Conservation (phyloP, 2,329 filamentous ascomycete genomes). For the Ophiostoma tasmaniense region DNA sequence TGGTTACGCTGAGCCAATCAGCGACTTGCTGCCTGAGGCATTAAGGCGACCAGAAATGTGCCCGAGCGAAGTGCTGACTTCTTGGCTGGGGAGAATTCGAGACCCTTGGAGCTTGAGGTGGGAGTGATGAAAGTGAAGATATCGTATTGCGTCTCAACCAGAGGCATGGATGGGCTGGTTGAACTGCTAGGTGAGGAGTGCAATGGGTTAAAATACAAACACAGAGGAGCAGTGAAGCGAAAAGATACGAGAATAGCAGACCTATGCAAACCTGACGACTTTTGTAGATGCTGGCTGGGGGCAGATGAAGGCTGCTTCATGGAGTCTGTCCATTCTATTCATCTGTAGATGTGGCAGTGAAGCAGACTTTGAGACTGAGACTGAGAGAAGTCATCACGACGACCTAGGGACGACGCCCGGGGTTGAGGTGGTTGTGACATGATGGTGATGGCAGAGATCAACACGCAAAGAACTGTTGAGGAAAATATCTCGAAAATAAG, state of each 20-base stretch:
- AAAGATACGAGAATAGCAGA: not conserved
- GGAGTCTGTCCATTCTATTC: not conserved
- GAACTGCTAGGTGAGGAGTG: not conserved
- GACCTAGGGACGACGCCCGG: not conserved
- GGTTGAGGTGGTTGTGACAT: not conserved
- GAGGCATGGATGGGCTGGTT: not conserved
- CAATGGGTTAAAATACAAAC: not conserved
- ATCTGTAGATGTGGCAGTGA: not conserved
- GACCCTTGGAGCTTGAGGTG: not conserved
- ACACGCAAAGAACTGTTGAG: not conserved
- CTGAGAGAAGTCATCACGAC: not conserved
- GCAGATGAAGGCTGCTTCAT: not conserved
- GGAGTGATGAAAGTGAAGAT: not conserved
- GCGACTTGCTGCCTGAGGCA: conserved; percentile 10
- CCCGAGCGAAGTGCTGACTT: not conserved
- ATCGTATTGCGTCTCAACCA: not conserved
- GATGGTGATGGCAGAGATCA: not conserved
- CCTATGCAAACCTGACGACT: not conserved
- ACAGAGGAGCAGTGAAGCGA: not conserved
- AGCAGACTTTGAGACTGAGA: not conserved
- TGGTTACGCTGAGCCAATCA: not conserved
- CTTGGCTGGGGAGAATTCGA: not conserved
- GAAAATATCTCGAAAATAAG: not conserved
- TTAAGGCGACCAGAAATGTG: not conserved
- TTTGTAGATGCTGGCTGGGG: not conserved